Evolutionary conservation across 2,329 filamentous ascomycete species (phyloP).

Genomic region (Cladosporium colombiae): DNA sequence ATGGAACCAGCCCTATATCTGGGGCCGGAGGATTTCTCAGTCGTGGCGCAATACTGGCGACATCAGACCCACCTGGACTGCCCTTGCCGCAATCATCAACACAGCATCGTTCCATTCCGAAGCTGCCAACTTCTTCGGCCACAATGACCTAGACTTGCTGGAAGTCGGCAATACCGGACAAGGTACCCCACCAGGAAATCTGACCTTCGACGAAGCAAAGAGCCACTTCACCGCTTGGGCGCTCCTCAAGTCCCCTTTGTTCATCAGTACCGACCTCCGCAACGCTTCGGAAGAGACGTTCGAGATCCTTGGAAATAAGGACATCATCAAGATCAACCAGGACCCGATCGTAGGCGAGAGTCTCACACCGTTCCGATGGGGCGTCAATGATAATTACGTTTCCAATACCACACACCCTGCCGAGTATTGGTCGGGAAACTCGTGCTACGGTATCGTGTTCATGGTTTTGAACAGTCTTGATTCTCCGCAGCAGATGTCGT

Average conservation of each 20-base stretch:
- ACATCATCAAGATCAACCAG: slow-evolving; percentile 33
- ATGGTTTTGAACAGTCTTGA: slow-evolving; percentile 33
- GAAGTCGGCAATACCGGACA: slow-evolving; percentile 31
- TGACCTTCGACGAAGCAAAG: slow-evolving; percentile 27
- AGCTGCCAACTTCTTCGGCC: slow-evolving; percentile 27
- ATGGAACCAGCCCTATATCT: slow-evolving; percentile 26
- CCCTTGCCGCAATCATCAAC: slow-evolving; percentile 31
- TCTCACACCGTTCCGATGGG: slow-evolving; percentile 29
- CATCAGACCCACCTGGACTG: slow-evolving; percentile 32
- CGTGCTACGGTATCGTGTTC: slow-evolving; percentile 31
- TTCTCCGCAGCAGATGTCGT: slow-evolving; percentile 24
- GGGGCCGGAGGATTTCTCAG: slow-evolving; percentile 24
- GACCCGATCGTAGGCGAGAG: slow-evolving; percentile 29
- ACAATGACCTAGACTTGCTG: slow-evolving; percentile 29
- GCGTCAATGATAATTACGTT: slow-evolving; percentile 25
- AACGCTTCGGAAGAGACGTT: slow-evolving; percentile 28
- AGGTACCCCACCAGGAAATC: slow-evolving; percentile 31
- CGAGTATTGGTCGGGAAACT: slow-evolving; percentile 33
- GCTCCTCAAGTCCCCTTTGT: slow-evolving; percentile 28
- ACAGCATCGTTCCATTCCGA: slow-evolving; percentile 29
- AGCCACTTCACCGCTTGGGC: slow-evolving; percentile 29
- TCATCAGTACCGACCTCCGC: slow-evolving; percentile 29
- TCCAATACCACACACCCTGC: slow-evolving; percentile 29
- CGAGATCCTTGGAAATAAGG: slow-evolving; percentile 29
- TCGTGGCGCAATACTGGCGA: slow-evolving; percentile 28